Evolutionary conservation across 2,329 filamentous ascomycete genomes (phyloP), one percentile per base, ranked within the genome.

Genomic region (Aureobasidium sp.): DNA sequence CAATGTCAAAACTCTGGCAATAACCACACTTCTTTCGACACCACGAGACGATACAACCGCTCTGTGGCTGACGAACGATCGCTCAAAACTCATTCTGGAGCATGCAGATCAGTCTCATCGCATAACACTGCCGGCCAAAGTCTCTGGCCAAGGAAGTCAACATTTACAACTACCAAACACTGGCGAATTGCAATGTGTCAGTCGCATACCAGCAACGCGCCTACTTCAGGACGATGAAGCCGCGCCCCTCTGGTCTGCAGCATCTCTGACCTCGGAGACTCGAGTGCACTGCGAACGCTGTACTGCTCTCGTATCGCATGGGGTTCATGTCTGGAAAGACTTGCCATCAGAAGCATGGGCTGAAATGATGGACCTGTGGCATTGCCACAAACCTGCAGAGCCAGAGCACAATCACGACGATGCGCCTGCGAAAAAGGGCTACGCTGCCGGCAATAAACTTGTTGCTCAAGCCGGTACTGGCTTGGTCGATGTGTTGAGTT

Each of bases 321-420:
- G 72, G 81, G 52, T 71, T 6, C 71, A 68, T 34, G 68, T 71
- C 32, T 98, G 93, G 91, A 95, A 91, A 70, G 90, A 98, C 64
- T 73, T 98, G 16, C 93, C 93, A 0, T 95, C 90, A 64, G 90
- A 95, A 62, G 91, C 95, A 64, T 98, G 93, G 93, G 94, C 93
- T 0, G 93, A 98, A 71, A 95, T 98, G 90, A 98, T 98, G 93
- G 94, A 98, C 68, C 95, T 98, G 61, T 98, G 93, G 93, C 94
- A 98, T 69, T 98, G 93, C 64, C 93, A 98, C 69, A 97, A 97
- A 69, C 93, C 94, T 1, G 69, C 75, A 34, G 77, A 83, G 56
- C 74, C 81, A 57, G 68, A 75, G 22, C 70, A 75, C 45, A 62
- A 62, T 6, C 59, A 63, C 29, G 59, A 78, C n/a, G 68, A 70